Evolutionary conservation across 805 yeast genomes (phyloP).

Genomic region (Lipomyces japonicus): DNA sequence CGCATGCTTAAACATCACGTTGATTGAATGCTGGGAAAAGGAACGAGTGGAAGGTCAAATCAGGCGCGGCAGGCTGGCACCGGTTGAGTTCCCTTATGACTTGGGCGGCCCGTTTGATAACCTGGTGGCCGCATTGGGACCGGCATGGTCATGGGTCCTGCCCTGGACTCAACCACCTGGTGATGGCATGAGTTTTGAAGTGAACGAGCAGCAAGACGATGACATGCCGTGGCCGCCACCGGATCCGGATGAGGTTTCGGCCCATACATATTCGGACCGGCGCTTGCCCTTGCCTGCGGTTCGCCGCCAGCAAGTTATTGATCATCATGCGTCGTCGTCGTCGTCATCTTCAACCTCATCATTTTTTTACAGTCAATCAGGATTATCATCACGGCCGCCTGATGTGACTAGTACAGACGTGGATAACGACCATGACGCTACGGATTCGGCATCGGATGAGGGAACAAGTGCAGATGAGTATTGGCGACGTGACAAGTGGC

Average conservation of each 20-base stretch:
- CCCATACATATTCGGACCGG: not conserved
- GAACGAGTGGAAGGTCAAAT: conserved; percentile 74
- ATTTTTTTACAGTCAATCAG: conserved; percentile 9
- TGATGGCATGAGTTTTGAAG: conserved; percentile 56
- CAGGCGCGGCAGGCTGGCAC: conserved; percentile 35
- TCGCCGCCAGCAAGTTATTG: not conserved
- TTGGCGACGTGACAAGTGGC: conserved; percentile 33
- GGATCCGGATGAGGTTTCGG: conserved; percentile 50
- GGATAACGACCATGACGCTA: not conserved
- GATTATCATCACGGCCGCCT: not conserved
- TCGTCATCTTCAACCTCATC: not conserved
- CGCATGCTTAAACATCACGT: conserved; percentile 67
- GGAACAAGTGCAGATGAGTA: conserved; percentile 38
- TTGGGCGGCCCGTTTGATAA: conserved; percentile 61
- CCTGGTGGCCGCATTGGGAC: conserved; percentile 54
- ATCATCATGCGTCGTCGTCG: not conserved
- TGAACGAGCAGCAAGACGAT: conserved; percentile 47
- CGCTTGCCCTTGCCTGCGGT: conserved; percentile 2
- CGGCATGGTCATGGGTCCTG: conserved; percentile 58
- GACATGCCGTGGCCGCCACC: conserved; percentile 93
- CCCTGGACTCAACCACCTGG: conserved; percentile 68
- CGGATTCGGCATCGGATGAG: conserved; percentile 14
- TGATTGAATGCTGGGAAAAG: conserved; percentile 87
- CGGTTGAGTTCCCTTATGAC: conserved; percentile 75
- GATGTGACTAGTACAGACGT: not conserved